Conservation (phyloP, 2,329 filamentous ascomycete genomes). For the Stagonosporopsis vannaccii region DNA sequence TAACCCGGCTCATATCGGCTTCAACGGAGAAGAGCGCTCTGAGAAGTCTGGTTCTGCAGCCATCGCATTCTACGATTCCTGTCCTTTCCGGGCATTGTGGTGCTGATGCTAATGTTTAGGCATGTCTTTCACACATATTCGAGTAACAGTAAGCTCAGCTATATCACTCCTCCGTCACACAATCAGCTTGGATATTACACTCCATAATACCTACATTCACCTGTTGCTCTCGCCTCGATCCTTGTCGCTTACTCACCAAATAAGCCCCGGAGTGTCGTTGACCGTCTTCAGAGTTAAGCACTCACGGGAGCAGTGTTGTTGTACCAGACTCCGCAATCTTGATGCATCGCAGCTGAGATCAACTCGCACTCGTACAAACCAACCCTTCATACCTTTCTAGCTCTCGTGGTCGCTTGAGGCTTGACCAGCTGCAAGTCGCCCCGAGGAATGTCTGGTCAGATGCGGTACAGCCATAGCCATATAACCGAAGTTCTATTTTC, state of each 20-base stretch:
- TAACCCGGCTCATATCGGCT: not conserved
- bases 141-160: not conserved
- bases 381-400: not conserved
- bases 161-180: not conserved
- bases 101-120: not conserved
- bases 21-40: not conserved
- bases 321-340: no score
- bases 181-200: not conserved
- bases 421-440: slow-evolving; percentile 1
- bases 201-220: not conserved
- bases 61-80: not conserved
- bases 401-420: not conserved
- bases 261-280: not conserved
- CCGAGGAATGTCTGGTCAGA: slow-evolving; percentile 1
- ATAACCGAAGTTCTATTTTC: slow-evolving; percentile 15
- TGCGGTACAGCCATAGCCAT: slow-evolving; percentile 4
- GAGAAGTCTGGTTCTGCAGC: no score
- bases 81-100: not conserved
- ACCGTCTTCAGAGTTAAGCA: no score
- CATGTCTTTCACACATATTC: not conserved
- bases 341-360: no score
- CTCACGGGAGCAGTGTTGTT: no score
- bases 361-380: not conserved
- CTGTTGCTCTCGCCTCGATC: not conserved
- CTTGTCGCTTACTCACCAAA: not conserved